Base-by-base conservation (phyloP, 2,329 filamentous ascomycete species). In the Pseudogymnoascus sp. region DNA sequence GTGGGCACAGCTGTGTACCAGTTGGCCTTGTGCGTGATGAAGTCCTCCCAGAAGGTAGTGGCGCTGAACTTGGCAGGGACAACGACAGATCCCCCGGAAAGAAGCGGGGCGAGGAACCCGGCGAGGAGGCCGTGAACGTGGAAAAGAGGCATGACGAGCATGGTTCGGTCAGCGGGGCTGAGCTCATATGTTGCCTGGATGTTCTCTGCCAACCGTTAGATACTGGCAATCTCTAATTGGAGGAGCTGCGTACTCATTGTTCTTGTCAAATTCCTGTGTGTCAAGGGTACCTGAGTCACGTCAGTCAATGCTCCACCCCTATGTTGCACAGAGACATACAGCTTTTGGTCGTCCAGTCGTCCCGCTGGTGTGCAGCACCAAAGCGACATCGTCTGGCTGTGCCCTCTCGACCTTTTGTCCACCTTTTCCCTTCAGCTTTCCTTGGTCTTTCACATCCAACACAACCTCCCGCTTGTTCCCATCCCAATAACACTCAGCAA, bases 1-100 rank as follows among this genome's bases (percentile, higher is more conserved):
- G 91, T 95, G 1, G 91, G 91, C n/a, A 94, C 91, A 1, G 91
- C 91, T 0, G 90, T 94, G 76, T 94, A 96, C 91, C 91, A 96
- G 73, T 90, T 96, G 25, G 90, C 91, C 65, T 85, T 80, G 77
- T 92, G 80, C 5, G 80, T 78, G 66, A 80, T 80, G 69, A 94
- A 94, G 72, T 94, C 87, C 22, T 75, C 73, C 91, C 91, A 96
- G 76, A 96, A 96, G 18, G 89, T 86, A 1, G 83, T 82, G 7
- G 91, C 90, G 3, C 89, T 93, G 81, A 95, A 95, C 70, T 86
- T 88, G 60, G 79, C 69, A 2, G 90, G 90, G 4, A 95, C 87
- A 62, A 96, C 80, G 63, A 92, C 88, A 6, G 89, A 92, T 61
- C 90, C 89, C 30, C 87, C 88, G 2, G 88, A 87, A 66, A 81